Base-by-base conservation (phyloP, 148 eudicot genomes). In the Camellia sinensis region DNA sequence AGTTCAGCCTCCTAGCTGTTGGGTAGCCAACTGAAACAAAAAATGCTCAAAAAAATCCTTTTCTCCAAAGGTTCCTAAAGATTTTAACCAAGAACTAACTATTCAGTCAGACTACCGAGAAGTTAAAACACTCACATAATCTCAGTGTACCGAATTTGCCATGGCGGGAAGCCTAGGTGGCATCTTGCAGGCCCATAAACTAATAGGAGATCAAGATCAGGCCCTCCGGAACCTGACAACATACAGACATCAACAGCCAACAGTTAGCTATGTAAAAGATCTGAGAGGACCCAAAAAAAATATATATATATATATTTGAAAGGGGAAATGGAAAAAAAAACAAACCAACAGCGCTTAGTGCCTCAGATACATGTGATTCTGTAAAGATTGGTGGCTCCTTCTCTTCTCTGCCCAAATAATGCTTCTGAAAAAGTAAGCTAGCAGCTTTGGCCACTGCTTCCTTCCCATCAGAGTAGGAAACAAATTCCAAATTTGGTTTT, bases 111-210 rank as follows among this genome's bases (percentile, higher is more conserved):
- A 2, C 29, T 7, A 5, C 21, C 0, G 14, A 46, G n/a, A 19
- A 46, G n/a, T 0, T 15, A 63, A 63, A 22, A 50, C 7, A 91
- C 99, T 93, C 81, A 95, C 99, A 90, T 89, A 70, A 95, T 93
- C 90, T 95, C 99, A 60, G 99, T 90, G 87, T 95, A 95, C 10
- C 97, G 90, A 69, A 92, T 77, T 80, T 95, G 92, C 97, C 98
- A 96, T 19, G 97, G 91, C 65, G 97, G 99, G 80, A 93, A 96
- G 60, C 99, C 99, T 19, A 90, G 91, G 86, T 93, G 95, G 85
- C 98, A 92, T 90, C 98, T 88, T 70, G 86, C 84, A 61, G 94
- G 94, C 74, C 92, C 98, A 79, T 93, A 96, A 71, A 91, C 81
- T 85, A 96, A 84, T 41, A 96, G 83, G 69, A 97, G 94, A 62